These are phyloP conservation scores for Phyllosticta citrichinensis DNA, from an alignment of 2,329 filamentous ascomycete species.

Conservation along the genomic window DNA sequence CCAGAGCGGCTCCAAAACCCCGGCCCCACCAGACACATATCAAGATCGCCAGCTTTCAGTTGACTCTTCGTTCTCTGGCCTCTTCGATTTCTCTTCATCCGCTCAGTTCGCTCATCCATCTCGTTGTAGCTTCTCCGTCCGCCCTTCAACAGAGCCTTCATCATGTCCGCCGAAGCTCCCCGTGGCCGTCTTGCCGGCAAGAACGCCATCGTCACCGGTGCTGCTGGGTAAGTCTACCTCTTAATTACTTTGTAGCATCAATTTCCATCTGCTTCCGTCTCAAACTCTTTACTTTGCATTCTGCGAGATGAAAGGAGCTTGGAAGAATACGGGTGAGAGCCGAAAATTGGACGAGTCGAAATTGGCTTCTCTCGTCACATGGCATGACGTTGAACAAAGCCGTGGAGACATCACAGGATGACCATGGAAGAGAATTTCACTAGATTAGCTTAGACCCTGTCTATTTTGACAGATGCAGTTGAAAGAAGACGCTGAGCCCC, in stretches of 20 bases:
- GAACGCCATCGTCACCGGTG: constrained; percentile 71
- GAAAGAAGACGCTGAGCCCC: not conserved
- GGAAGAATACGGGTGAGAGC: not conserved
- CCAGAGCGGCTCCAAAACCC: not conserved
- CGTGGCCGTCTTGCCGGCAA: constrained; percentile 50
- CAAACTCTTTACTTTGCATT: not conserved
- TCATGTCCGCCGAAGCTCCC: constrained; percentile 22
- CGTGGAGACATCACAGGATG: too few species aligned
- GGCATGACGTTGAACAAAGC: not conserved
- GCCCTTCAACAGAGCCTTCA: constrained; percentile 17
- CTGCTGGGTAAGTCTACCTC: constrained; percentile 58
- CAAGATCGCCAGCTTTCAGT: not conserved
- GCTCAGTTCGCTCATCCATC: constrained; percentile 17
- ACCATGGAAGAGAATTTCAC: too few species aligned
- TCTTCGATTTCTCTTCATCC: constrained; percentile 1
- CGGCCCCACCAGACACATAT: not conserved
- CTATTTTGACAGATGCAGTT: too few species aligned
- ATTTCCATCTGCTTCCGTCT: not conserved
- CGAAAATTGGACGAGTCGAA: not conserved
- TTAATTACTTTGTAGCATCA: not conserved
- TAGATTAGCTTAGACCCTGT: too few species aligned
- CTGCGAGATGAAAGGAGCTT: not conserved
- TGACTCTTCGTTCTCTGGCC: not conserved
- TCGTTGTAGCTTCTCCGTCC: constrained; percentile 13
- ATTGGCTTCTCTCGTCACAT: not conserved